Conservation (phyloP, 495 filamentous ascomycete species). For the Glonium stellatum region DNA sequence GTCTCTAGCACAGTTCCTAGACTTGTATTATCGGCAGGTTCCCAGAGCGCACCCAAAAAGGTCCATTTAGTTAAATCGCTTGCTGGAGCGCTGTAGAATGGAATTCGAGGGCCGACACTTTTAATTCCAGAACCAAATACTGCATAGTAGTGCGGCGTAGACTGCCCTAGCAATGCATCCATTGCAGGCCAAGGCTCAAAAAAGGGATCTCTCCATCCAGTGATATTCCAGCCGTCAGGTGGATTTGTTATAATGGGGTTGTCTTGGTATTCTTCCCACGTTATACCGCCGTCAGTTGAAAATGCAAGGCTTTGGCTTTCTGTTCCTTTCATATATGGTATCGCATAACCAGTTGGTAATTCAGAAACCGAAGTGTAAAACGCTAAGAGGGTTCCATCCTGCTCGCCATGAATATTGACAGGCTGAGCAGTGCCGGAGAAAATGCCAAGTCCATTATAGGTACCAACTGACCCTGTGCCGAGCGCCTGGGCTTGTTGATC, state of each 20-base stretch:
- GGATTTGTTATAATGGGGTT: conserved; percentile 47
- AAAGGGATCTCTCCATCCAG: conserved; percentile 52
- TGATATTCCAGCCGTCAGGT: conserved; percentile 43
- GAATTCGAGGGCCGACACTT: conserved; percentile 43
- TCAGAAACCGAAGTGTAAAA: conserved; percentile 49
- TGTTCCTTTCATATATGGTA: conserved; percentile 44
- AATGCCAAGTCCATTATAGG: conserved; percentile 46
- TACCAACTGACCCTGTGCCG: conserved; percentile 28
- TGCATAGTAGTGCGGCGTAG: conserved; percentile 41
- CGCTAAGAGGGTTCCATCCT: conserved; percentile 40
- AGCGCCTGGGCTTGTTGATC: conserved; percentile 32
- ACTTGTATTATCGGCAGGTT: conserved; percentile 38
- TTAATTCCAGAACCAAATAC: conserved; percentile 49
- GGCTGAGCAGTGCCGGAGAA: conserved; percentile 48
- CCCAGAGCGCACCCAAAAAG: conserved; percentile 45
- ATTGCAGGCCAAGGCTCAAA: conserved; percentile 42
- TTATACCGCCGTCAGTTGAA: conserved; percentile 45
- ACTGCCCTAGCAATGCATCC: conserved; percentile 32
- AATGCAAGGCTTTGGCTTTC: conserved; percentile 47
- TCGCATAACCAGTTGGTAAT: conserved; percentile 45
- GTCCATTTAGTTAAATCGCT: conserved; percentile 45
- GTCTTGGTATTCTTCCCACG: conserved; percentile 43
- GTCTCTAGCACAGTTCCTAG: conserved; percentile 38
- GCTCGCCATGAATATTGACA: conserved; percentile 39
- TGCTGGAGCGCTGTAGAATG: conserved; percentile 46